Percentiles rank a stretch among this genome's conserved stretches.
Conservation (phyloP, 2,329 filamentous ascomycete species). For the Epichloe aotearoae region DNA sequence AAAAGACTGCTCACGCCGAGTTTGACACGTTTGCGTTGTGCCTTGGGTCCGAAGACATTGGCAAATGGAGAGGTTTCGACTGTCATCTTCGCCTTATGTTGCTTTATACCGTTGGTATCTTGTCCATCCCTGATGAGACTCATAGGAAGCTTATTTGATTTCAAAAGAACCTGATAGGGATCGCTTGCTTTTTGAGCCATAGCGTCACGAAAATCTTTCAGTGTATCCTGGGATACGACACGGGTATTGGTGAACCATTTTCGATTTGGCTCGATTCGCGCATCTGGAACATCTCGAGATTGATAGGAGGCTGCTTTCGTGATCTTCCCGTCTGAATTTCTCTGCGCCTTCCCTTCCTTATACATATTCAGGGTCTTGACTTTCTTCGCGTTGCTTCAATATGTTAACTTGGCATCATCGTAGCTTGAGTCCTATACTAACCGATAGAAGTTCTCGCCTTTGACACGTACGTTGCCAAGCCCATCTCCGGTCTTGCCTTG, state of each 20-base stretch:
- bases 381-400: slow-evolving; percentile 57
- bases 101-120: slow-evolving; percentile 69
- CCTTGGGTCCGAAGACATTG: slow-evolving; percentile 86
- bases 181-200: slow-evolving; percentile 84
- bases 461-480: slow-evolving; percentile 80
- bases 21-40: slow-evolving; percentile 86
- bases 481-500: slow-evolving; percentile 78
- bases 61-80: slow-evolving; percentile 77
- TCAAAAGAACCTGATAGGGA: slow-evolving; percentile 88
- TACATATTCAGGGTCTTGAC: slow-evolving; percentile 81
- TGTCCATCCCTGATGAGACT: slow-evolving; percentile 74
- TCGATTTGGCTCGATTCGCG: slow-evolving; percentile 86
- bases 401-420: slow-evolving; percentile 7
- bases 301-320: slow-evolving; percentile 75
- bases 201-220: slow-evolving; percentile 77
- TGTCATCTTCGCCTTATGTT: slow-evolving; percentile 88
- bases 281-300: slow-evolving; percentile 65
- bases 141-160: slow-evolving; percentile 95
- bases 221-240: slow-evolving; percentile 75
- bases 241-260: slow-evolving; percentile 97
- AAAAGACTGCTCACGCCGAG: slow-evolving; percentile 68
- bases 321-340: slow-evolving; percentile 74
- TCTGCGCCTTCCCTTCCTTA: slow-evolving; percentile 72
- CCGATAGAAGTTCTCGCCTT: slow-evolving; percentile 98
- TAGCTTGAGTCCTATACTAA: slow-evolving; percentile 22